These are phyloP conservation scores for Ascochyta clinopodiicola DNA, from an alignment of 2,329 filamentous ascomycete genomes.

Conservation along the genomic window DNA sequence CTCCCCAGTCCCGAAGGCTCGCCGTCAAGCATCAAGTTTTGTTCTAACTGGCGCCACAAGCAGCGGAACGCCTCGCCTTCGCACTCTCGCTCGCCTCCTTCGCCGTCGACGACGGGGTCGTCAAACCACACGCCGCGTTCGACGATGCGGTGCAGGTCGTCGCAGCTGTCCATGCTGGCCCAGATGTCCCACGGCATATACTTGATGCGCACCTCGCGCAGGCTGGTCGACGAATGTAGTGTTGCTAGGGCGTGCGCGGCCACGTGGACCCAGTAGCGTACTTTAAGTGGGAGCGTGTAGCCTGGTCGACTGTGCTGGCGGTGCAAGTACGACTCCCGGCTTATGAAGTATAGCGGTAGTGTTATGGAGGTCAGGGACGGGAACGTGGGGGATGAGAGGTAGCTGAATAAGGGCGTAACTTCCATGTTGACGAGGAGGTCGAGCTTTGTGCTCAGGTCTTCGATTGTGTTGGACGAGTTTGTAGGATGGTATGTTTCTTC, in stretches of 20 bases:
- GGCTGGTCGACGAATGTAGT: constrained; percentile 18
- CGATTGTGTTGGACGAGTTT: constrained; percentile 20
- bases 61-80: constrained; percentile 44
- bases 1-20: constrained; percentile 16
- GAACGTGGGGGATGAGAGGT: constrained; percentile 37
- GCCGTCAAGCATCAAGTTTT: constrained; percentile 6
- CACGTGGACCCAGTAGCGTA: constrained; percentile 45
- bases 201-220: constrained; percentile 34
- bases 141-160: constrained; percentile 36
- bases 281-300: constrained; percentile 36
- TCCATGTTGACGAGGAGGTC: constrained; percentile 41
- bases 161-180: constrained; percentile 44
- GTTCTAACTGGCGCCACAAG: constrained; percentile 31
- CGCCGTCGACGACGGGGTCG: constrained; percentile 20
- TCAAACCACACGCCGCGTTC: constrained; percentile 40
- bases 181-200: constrained; percentile 46
- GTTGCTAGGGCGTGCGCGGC: constrained; percentile 38
- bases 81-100: constrained; percentile 26
- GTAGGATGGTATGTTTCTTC: constrained; percentile 27
- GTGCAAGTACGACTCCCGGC: constrained; percentile 28
- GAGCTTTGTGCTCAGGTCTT: constrained; percentile 39
- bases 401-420: constrained; percentile 44
- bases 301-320: constrained; percentile 32
- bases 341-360: constrained; percentile 44
- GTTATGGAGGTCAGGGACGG: constrained; percentile 35